Conservation (phyloP, 2,329 filamentous ascomycete species). For the Arthrobotrys iridis region DNA sequence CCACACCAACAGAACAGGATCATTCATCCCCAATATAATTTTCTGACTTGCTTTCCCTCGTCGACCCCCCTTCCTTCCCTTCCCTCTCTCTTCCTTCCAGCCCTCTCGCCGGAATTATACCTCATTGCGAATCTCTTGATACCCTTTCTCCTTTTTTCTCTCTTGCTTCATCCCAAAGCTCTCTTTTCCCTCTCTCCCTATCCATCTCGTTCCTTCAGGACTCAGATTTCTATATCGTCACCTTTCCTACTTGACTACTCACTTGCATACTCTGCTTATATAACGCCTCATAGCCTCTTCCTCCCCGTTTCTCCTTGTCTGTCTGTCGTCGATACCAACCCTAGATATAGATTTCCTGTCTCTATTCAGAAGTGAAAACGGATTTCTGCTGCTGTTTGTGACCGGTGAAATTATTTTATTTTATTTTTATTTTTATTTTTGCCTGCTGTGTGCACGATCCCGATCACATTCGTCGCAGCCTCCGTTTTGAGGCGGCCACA, state of each 20-base stretch:
- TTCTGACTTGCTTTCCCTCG: slow-evolving; percentile 43
- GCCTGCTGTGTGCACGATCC: slow-evolving; percentile 34
- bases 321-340: slow-evolving; percentile 33
- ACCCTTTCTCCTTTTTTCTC: slow-evolving; percentile 21
- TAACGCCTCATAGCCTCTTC: slow-evolving; percentile 14
- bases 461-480: slow-evolving; percentile 49
- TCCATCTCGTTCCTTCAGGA: slow-evolving; percentile 23
- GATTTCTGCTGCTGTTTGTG: slow-evolving; percentile 34
- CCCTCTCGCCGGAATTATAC: slow-evolving; percentile 18
- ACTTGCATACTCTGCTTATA: slow-evolving; percentile 5
- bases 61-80: slow-evolving; percentile 33
- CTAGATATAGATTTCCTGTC: slow-evolving; percentile 51
- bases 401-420: slow-evolving; percentile 41
- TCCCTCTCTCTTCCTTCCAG: slow-evolving; percentile 28
- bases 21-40: slow-evolving; percentile 54
- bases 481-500: slow-evolving; percentile 54
- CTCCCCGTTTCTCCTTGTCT: background rate
- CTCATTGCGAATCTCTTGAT: slow-evolving; percentile 37
- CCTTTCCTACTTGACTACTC: background rate
- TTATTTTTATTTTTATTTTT: no score
- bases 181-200: slow-evolving; percentile 16
- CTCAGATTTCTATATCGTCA: slow-evolving; percentile 22
- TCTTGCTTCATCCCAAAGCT: slow-evolving; percentile 6
- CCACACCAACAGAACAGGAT: slow-evolving; percentile 55
- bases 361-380: slow-evolving; percentile 35